Evolutionary conservation across 805 yeast genomes (phyloP).

Genomic region (Cyberlindnera sargentensis): DNA sequence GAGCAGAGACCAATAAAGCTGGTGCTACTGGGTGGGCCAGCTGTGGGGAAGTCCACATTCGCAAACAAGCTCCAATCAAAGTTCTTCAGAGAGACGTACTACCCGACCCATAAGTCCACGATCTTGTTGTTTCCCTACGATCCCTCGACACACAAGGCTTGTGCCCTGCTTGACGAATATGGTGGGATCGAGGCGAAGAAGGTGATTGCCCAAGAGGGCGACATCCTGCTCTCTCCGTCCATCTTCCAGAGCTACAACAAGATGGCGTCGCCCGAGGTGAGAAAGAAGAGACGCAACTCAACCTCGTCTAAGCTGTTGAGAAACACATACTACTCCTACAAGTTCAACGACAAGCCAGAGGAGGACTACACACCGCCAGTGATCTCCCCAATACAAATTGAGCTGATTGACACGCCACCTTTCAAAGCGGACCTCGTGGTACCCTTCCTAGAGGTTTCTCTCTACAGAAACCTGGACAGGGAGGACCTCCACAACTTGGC

Average conservation of each 20-base stretch:
- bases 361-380: conserved; percentile 38
- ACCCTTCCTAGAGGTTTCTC: conserved; percentile 69
- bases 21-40: conserved; percentile 54
- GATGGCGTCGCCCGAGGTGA: conserved; percentile 2
- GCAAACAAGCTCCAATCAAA: conserved; percentile 42
- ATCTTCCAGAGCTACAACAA: conserved; percentile 29
- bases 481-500: conserved; percentile 56
- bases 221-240: conserved; percentile 30
- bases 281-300: conserved; percentile 12
- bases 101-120: conserved; percentile 61
- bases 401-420: conserved; percentile 70
- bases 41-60: conserved; percentile 54
- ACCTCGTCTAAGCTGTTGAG: conserved; percentile 10
- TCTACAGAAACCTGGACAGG: conserved; percentile 53
- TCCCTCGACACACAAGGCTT: conserved; percentile 34
- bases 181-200: conserved; percentile 34
- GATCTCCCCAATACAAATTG: conserved; percentile 55
- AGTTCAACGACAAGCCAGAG: conserved; percentile 6
- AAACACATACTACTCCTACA: conserved; percentile 17
- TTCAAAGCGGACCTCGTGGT: conserved; percentile 60
- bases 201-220: conserved; percentile 25
- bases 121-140: conserved; percentile 50
- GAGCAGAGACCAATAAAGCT: conserved; percentile 40
- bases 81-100: conserved; percentile 58
- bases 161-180: conserved; percentile 41